A percentile compares a stretch with the other conserved stretches of the same genome.
Conservation (phyloP, 2,329 filamentous ascomycete genomes). For the Coniochaeta hoffmannii region DNA sequence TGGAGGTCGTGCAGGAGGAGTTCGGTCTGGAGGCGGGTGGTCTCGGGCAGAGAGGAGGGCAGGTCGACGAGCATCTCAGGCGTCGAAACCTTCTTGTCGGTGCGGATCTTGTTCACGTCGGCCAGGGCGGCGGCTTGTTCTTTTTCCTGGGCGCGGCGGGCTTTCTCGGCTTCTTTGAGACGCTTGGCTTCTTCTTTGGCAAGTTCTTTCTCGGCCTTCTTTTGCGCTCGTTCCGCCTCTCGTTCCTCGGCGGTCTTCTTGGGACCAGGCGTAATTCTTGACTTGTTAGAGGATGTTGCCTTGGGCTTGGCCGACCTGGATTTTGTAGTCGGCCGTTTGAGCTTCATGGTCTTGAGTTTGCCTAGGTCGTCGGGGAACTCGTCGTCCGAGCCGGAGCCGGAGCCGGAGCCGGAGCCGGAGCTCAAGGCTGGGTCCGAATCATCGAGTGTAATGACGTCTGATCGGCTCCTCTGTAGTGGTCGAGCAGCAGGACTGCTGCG, state of each 20-base stretch:
- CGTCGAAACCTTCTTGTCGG: slow-evolving; percentile 65
- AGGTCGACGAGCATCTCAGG: slow-evolving; percentile 74
- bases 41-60: slow-evolving; percentile 45
- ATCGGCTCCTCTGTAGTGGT: slow-evolving; percentile 11
- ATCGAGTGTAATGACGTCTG: slow-evolving; percentile 28
- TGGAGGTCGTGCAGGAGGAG: slow-evolving; percentile 42
- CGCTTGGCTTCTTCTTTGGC: slow-evolving; percentile 52
- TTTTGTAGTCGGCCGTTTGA: slow-evolving; percentile 2
- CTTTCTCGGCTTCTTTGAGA: slow-evolving; percentile 54
- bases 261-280: slow-evolving; percentile 13
- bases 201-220: slow-evolving; percentile 39
- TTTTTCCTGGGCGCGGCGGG: slow-evolving; percentile 56
- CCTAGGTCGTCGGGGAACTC: slow-evolving; percentile 44
- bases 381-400: slow-evolving; percentile 37
- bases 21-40: slow-evolving; percentile 36
- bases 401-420: too few species aligned
- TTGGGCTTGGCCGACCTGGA: slow-evolving; percentile 5
- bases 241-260: slow-evolving; percentile 28
- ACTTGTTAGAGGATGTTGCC: slow-evolving; percentile 1
- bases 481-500: slow-evolving; percentile 4
- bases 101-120: slow-evolving; percentile 65
- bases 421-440: slow-evolving; percentile 11
- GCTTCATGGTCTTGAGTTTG: slow-evolving; percentile 16
- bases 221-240: slow-evolving; percentile 27
- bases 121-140: slow-evolving; percentile 57